Percentiles rank a stretch among this genome's conserved stretches.
Evolutionary conservation across 139 green algal genomes (phyloP).

Genomic region (Tetradesmus obliquus): DNA sequence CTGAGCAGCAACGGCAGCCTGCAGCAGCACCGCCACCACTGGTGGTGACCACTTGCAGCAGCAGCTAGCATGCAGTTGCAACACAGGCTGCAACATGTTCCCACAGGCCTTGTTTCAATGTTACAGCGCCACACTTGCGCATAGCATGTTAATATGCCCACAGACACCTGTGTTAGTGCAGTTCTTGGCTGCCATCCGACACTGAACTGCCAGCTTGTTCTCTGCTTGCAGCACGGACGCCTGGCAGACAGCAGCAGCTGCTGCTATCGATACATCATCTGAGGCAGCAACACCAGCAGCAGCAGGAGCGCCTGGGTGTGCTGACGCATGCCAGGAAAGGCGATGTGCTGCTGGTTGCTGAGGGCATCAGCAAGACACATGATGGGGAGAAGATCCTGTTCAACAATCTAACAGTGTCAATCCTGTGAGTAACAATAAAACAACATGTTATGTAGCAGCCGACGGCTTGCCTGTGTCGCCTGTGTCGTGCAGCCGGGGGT

Average conservation of each 20-base stretch:
- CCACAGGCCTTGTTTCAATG: too few species aligned
- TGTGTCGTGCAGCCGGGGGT: too few species aligned
- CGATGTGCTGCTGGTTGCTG: constrained; percentile 60
- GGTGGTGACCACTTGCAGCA: background rate
- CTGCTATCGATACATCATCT: background rate
- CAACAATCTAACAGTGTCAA: constrained; percentile 68
- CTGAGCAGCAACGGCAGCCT: background rate
- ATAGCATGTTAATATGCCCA: too few species aligned
- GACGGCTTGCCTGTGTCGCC: too few species aligned
- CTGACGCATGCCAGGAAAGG: constrained; percentile 2
- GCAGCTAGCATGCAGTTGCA: background rate
- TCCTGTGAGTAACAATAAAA: constrained; percentile 53
- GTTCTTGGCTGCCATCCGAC: background rate
- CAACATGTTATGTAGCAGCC: too few species aligned
- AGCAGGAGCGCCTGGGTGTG: background rate
- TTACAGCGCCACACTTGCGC: too few species aligned
- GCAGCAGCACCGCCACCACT: too few species aligned
- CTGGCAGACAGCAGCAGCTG: background rate
- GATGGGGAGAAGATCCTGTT: constrained; percentile 80
- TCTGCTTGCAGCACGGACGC: background rate
- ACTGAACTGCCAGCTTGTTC: background rate
- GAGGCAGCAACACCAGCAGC: background rate
- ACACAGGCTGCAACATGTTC: background rate
- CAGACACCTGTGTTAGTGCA: too few species aligned
- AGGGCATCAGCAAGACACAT: constrained; percentile 73